phyloP scores from a whole-genome alignment of 306 rosid genomes.

The Corylus americana region DNA sequence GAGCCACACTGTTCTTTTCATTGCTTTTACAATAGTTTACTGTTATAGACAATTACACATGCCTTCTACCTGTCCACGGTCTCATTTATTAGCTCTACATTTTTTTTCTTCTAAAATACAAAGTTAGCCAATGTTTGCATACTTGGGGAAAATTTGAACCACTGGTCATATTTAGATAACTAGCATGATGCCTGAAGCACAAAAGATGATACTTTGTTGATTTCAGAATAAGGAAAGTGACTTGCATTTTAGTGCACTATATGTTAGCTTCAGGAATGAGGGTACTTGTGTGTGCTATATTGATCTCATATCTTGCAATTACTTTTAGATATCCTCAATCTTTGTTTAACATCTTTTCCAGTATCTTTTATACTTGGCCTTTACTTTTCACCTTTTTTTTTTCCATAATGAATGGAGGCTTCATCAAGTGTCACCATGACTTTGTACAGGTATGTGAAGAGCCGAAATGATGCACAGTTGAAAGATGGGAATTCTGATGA shows the following conservation, averaged over 20 bases:
- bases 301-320: background rate
- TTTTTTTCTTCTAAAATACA: background rate
- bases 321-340: background rate
- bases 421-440: background rate
- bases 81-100: background rate
- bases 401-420: background rate
- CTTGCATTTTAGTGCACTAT: background rate
- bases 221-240: background rate
- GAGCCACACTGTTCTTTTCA: background rate
- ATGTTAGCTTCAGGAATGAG: background rate
- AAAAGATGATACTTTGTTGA: background rate
- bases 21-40: background rate
- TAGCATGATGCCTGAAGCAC: background rate
- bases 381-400: background rate
- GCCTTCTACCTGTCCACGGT: background rate
- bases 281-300: background rate
- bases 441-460: constrained; percentile 79
- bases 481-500: constrained; percentile 32
- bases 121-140: background rate
- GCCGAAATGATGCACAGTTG: constrained; percentile 86
- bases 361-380: background rate
- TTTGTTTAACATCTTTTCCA: background rate
- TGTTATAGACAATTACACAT: background rate
- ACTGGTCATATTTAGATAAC: no score
- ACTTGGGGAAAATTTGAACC: background rate